A percentile compares a stretch with the other conserved stretches of the same genome.
These are phyloP conservation scores for Pythium sukuiense DNA, from an alignment of 352 stramenopile species.

Conservation along the genomic window DNA sequence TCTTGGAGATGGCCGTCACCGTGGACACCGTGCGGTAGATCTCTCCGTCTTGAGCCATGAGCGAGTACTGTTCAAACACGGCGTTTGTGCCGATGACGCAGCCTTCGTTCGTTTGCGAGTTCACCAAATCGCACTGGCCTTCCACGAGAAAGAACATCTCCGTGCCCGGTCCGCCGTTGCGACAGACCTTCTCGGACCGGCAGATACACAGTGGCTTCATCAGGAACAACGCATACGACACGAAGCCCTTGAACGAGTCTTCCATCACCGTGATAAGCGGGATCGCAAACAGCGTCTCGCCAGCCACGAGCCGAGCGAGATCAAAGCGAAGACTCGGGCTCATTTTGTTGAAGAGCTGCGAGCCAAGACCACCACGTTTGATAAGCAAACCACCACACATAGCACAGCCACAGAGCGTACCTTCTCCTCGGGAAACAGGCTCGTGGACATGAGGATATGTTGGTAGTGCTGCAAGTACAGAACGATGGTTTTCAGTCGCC, in stretches of 20 bases:
- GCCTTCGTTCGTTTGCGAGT: conserved; percentile 56
- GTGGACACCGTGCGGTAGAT: conserved; percentile 78
- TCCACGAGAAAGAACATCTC: conserved; percentile 88
- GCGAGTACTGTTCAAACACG: conserved; percentile 82
- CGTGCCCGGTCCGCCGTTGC: conserved; percentile 57
- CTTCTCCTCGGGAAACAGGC: conserved; percentile 82
- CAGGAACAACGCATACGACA: conserved; percentile 84
- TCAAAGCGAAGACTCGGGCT: conserved; percentile 80
- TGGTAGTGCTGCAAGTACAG: conserved; percentile 58
- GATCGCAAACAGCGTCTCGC: conserved; percentile 78
- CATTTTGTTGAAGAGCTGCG: conserved; percentile 80
- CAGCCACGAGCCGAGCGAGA: conserved; percentile 70
- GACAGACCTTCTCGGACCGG: conserved; percentile 73
- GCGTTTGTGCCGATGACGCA: conserved; percentile 68
- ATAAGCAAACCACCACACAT: neutral
- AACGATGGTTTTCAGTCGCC: too few species aligned
- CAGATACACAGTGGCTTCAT: conserved; percentile 76
- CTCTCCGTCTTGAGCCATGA: conserved; percentile 68
- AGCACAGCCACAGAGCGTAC: conserved; percentile 23
- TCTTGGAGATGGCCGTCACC: conserved; percentile 61
- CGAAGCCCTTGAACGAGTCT: conserved; percentile 86
- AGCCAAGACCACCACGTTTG: neutral
- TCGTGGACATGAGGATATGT: conserved; percentile 64
- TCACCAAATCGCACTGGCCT: conserved; percentile 78
- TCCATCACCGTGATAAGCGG: conserved; percentile 86